phyloP scores from a whole-genome alignment of 2,329 filamentous ascomycete genomes.

The Trichoderma sp. region DNA sequence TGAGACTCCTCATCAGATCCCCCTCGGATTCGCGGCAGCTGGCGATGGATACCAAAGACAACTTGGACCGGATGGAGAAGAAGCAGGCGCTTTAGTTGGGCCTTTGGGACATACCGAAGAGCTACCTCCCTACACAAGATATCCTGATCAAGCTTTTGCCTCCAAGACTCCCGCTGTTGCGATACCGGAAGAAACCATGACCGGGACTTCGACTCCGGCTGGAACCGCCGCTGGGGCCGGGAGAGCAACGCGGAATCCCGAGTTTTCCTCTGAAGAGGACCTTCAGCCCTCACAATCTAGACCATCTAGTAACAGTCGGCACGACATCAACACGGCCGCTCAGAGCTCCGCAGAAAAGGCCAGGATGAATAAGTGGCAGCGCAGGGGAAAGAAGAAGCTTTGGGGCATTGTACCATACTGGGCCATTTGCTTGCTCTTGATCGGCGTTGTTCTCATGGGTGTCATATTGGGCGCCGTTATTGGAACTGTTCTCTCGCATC shows the following conservation, averaged over 20 bases:
- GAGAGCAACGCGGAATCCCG: constrained; percentile 62
- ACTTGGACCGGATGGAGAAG: constrained; percentile 78
- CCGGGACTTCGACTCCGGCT: not conserved
- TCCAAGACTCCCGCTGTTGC: constrained; percentile 48
- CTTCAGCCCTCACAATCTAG: constrained; percentile 52
- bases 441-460: constrained; percentile 54
- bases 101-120: constrained; percentile 89
- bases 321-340: constrained; percentile 56
- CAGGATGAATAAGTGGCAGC: constrained; percentile 52
- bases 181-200: constrained; percentile 26
- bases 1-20: constrained; percentile 52
- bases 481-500: constrained; percentile 28
- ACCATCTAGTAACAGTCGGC: constrained; percentile 53
- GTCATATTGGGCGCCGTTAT: constrained; percentile 58
- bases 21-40: constrained; percentile 73
- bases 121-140: constrained; percentile 86
- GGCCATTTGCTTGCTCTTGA: constrained; percentile 55
- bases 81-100: constrained; percentile 82
- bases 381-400: constrained; percentile 54
- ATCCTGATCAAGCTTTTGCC: constrained; percentile 71
- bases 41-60: constrained; percentile 69
- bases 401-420: constrained; percentile 64
- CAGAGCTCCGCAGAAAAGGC: constrained; percentile 50
- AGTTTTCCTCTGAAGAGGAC: constrained; percentile 61
- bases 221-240: constrained; percentile 57